Evolutionary conservation across 805 yeast genomes (phyloP).

Genomic region (Nakazawaea populi): DNA sequence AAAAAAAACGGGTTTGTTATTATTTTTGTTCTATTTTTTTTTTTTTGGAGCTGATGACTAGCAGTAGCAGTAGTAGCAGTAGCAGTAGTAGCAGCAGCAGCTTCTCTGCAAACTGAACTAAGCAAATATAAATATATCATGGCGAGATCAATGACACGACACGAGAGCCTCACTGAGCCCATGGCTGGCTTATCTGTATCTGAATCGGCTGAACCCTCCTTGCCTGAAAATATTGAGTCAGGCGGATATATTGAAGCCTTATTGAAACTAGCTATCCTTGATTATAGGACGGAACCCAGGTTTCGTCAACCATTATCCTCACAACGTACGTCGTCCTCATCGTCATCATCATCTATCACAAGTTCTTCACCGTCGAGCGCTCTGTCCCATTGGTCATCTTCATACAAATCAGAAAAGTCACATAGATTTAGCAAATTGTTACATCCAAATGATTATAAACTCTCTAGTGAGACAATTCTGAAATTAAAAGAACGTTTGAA

Average conservation of each 20-base stretch:
- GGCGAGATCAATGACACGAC: background rate
- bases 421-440: conserved; percentile 24
- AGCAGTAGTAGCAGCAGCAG: too few species aligned
- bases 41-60: too few species aligned
- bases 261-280: conserved; percentile 49
- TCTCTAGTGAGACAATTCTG: conserved; percentile 28
- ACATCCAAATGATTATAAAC: conserved; percentile 25
- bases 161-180: background rate
- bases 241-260: conserved; percentile 23
- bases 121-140: background rate
- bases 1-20: too few species aligned
- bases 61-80: too few species aligned
- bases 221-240: background rate
- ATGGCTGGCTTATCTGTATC: background rate
- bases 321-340: background rate
- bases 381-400: background rate
- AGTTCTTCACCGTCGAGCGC: conserved; percentile 7
- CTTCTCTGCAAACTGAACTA: too few species aligned
- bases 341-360: background rate
- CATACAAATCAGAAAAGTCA: conserved; percentile 17
- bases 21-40: too few species aligned
- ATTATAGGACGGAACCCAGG: conserved; percentile 60
- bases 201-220: background rate
- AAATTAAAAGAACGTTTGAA: conserved; percentile 35
- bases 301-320: conserved; percentile 34